Evolutionary conservation across 257 asterid species (phyloP).

Genomic region (Linaria vulgaris): DNA sequence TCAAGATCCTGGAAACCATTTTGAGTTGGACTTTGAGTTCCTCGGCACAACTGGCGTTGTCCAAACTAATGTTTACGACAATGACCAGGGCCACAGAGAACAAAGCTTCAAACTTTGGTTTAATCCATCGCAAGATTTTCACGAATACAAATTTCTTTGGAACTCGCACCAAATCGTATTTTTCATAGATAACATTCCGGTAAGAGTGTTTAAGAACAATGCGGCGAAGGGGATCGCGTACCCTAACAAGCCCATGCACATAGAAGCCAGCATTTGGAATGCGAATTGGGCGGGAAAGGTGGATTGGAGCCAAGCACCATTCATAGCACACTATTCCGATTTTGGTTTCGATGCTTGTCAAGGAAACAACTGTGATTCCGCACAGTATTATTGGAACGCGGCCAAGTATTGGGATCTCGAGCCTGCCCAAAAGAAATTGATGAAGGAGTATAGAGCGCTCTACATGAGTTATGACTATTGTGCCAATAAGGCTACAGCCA

Average conservation of each 20-base stretch:
- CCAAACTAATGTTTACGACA: conserved; percentile 52
- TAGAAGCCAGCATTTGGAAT: conserved; percentile 35
- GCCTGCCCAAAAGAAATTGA: not conserved
- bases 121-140: conserved; percentile 60
- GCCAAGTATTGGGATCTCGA: conserved; percentile 12
- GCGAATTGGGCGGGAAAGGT: conserved; percentile 28
- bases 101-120: conserved; percentile 51
- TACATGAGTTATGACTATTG: conserved; percentile 31
- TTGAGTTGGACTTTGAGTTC: conserved; percentile 43
- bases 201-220: conserved; percentile 42
- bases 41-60: conserved; percentile 27
- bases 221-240: conserved; percentile 12
- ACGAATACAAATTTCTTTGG: conserved; percentile 50
- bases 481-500: not conserved
- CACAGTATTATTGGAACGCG: conserved; percentile 26
- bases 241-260: conserved; percentile 29
- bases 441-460: not conserved
- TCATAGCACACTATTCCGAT: conserved; percentile 22
- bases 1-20: conserved; percentile 23
- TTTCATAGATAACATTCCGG: conserved; percentile 23
- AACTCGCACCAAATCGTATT: conserved; percentile 39
- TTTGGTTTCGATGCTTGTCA: conserved; percentile 29
- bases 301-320: conserved; percentile 33
- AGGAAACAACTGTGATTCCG: not conserved
- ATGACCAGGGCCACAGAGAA: conserved; percentile 48